Base-by-base conservation (phyloP, 1,284 basidiomycete genomes). In the Phylloporus gajari region DNA sequence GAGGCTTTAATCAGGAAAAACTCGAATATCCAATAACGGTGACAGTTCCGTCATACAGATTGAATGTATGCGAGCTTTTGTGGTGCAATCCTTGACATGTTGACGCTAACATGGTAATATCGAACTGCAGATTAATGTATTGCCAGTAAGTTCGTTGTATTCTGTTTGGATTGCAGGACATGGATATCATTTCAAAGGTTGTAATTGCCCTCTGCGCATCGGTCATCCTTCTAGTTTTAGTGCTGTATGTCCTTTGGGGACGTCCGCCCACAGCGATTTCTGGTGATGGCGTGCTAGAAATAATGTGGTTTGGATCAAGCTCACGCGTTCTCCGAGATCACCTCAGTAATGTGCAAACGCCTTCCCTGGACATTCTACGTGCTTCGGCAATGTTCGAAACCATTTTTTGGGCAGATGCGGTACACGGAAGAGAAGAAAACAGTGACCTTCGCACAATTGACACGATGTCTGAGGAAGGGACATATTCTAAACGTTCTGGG, bases 301-400 rank as follows among this genome's bases (percentile, higher is more conserved):
- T 64, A 44, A 64, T 64, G 62, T 64, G 62, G 62, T 48, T 64
- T 21, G 64, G 64, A 6, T 65, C 64, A 40, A 25, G 48, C 64
- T 65, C 64, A 5, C 48, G 6, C 13, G 35, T 25, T 0, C 62
- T 64, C 21, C 42, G 62, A 25, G 9, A 11, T 35, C 62, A 32
- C 30, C 11, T 64, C 19, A 13, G 44, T 9, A 21, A 25, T 48
- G 44, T 64, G 44, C 21, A 35, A 32, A 48, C 30, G 0, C 44
- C 62, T 3, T 32, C 44, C 4, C 27, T 64, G 12, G 62, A 48
- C 3, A 32, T 21, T 15, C 62, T 64, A 46, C 62, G 62, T 11
- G 42, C 62, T 32, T 64, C 62, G 6, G 46, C 62, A 23, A 58
- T 67, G 65, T 56, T 67, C 5, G 65, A 67, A 23, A 67, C 46